Evolutionary conservation across 2,329 filamentous ascomycete species (phyloP).

Genomic region (Xylaria sp.): DNA sequence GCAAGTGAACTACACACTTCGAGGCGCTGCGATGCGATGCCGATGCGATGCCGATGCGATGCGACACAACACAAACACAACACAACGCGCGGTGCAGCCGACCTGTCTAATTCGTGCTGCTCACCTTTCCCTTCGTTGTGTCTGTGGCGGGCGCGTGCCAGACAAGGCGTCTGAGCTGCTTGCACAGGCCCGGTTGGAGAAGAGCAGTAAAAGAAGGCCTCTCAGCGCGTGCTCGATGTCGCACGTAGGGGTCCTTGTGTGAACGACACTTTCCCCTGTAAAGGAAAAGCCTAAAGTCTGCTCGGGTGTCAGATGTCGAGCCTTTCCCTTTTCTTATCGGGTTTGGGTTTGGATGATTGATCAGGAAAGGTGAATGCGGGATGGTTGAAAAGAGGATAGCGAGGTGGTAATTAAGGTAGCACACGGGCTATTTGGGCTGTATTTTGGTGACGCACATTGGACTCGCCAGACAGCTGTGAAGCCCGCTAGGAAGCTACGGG

Average conservation of each 20-base stretch:
- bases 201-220: slow-evolving; percentile 14
- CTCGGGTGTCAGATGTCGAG: slow-evolving; percentile 40
- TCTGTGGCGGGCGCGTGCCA: slow-evolving; percentile 10
- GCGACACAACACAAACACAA: slow-evolving; percentile 26
- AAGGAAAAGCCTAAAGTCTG: slow-evolving; percentile 53
- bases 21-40: slow-evolving; percentile 14
- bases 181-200: background rate
- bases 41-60: slow-evolving; percentile 26
- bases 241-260: slow-evolving; percentile 24
- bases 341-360: slow-evolving; percentile 55
- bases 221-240: slow-evolving; percentile 13
- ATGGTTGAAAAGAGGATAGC: slow-evolving; percentile 63
- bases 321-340: slow-evolving; percentile 48
- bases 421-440: slow-evolving; percentile 53
- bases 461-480: slow-evolving; percentile 52
- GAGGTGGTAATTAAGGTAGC: slow-evolving; percentile 56
- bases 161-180: slow-evolving; percentile 19
- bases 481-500: slow-evolving; percentile 43
- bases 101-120: slow-evolving; percentile 25
- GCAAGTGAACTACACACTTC: slow-evolving; percentile 3
- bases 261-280: slow-evolving; percentile 52
- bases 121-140: slow-evolving; percentile 13
- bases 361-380: slow-evolving; percentile 61
- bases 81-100: slow-evolving; percentile 32
- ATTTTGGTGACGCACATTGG: slow-evolving; percentile 53